Evolutionary conservation across 140 eudicot species (phyloP), one percentile per base, ranked within the genome.

Genomic region (Stevia rebaudiana): DNA sequence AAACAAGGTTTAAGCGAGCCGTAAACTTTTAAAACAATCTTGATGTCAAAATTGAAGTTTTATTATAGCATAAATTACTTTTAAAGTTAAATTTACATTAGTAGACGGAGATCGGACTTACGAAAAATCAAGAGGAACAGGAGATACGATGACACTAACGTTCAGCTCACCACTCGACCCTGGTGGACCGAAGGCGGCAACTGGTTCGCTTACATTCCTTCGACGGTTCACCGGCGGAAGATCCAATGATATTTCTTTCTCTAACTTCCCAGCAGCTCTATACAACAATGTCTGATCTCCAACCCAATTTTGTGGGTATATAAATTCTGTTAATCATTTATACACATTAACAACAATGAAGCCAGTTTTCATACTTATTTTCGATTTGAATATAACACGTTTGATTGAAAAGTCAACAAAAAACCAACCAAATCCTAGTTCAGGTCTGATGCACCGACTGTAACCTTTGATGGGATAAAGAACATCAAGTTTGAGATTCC

Each of bases 131-230:
- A 74, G 63, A 24, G 98, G 65, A 35, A 87, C 95, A 0, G 84
- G 79, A 17, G 98, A 81, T 25, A 85, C 96, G 47, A 92, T 76
- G 66, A 92, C 95, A 30, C 98, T 92, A 23, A 92, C 95, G 35
- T 92, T 92, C 63, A 92, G 96, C 84, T 92, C 96, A 18, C 98
- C 95, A 1, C 62, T 85, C 17, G 96, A 92, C 8, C 96, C 95
- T 0, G 96, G 98, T 10, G 98, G 98, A 51, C 98, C 96, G 64
- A 92, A 92, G 30, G 98, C 98, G 21, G 79, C 87, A 56, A 73
- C 80, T 47, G 98, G 98, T 71, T 85, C 98, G 49, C 81, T 92
- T 46, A 88, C 75, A 66, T 79, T 79, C 40, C 75, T 58, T n/a
- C 80, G 81, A 13, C 75, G 81, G 55, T 69, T 74, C 35, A 80